Evolutionary conservation across 2,329 filamentous ascomycete species (phyloP).

Genomic region (Periconia macrospinosa): DNA sequence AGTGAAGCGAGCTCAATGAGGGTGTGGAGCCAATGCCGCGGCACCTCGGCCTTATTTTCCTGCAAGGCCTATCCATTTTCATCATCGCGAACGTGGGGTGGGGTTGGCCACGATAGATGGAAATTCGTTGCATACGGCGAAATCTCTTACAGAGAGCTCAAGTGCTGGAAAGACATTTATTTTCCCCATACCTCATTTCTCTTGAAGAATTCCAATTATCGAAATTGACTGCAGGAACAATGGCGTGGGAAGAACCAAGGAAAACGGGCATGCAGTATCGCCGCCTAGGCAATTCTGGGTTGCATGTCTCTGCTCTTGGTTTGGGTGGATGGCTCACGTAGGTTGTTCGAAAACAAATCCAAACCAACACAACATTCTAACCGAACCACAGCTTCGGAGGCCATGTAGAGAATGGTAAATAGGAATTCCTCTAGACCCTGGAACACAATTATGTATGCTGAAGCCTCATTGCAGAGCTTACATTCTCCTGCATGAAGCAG

Average conservation of each 20-base stretch:
- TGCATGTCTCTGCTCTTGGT: slow-evolving; percentile 73
- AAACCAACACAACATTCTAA: neutral
- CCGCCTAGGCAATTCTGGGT: slow-evolving; percentile 70
- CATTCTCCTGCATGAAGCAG: slow-evolving; percentile 57
- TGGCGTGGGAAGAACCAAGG: slow-evolving; percentile 35
- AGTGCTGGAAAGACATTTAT: neutral
- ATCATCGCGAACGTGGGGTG: neutral
- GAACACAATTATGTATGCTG: neutral
- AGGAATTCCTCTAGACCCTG: neutral
- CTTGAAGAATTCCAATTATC: neutral
- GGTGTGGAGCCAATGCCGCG: neutral
- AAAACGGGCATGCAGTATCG: slow-evolving; percentile 60
- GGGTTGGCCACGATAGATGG: neutral
- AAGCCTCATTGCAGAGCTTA: slow-evolving; percentile 47
- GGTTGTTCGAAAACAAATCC: slow-evolving; percentile 29
- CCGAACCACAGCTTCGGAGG: slow-evolving; percentile 54
- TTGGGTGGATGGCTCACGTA: slow-evolving; percentile 68
- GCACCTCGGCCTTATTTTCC: neutral
- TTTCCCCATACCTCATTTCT: neutral
- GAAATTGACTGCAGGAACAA: slow-evolving; percentile 6
- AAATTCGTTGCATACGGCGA: neutral
- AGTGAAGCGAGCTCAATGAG: neutral
- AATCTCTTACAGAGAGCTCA: neutral
- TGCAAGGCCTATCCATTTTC: neutral
- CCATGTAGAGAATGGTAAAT: slow-evolving; percentile 66